Conservation (phyloP, 495 filamentous ascomycete genomes). For the Articulospora tetracladia region DNA sequence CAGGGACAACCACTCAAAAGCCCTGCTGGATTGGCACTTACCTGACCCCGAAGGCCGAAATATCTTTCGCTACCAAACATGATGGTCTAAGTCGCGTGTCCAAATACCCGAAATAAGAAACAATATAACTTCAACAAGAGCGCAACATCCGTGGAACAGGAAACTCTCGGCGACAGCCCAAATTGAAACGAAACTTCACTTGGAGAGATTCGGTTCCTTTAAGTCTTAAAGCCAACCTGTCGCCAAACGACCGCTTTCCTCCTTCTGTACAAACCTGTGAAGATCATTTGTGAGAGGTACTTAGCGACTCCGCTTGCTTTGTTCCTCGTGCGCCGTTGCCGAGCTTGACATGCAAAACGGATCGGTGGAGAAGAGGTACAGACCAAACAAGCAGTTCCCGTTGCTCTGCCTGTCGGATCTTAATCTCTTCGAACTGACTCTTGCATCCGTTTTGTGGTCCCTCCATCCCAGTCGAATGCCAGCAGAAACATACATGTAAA, state of each 20-base stretch:
- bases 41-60: conserved; percentile 63
- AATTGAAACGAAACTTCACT: neutral
- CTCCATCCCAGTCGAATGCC: neutral
- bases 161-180: too few species aligned
- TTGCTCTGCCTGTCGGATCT: neutral
- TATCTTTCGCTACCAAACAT: conserved; percentile 32
- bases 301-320: too few species aligned
- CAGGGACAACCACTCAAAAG: too few species aligned
- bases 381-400: neutral
- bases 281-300: too few species aligned
- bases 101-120: neutral
- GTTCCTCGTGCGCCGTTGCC: neutral
- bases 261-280: neutral
- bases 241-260: neutral
- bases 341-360: too few species aligned
- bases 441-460: neutral
- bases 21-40: too few species aligned
- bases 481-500: neutral
- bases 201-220: neutral
- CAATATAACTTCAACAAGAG: neutral
- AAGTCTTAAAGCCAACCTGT: neutral
- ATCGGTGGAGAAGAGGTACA: neutral
- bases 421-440: neutral
- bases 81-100: too few species aligned
- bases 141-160: neutral